Evolutionary conservation across 148 eudicot genomes (phyloP).

Genomic region (Amaranthus cruentus): DNA sequence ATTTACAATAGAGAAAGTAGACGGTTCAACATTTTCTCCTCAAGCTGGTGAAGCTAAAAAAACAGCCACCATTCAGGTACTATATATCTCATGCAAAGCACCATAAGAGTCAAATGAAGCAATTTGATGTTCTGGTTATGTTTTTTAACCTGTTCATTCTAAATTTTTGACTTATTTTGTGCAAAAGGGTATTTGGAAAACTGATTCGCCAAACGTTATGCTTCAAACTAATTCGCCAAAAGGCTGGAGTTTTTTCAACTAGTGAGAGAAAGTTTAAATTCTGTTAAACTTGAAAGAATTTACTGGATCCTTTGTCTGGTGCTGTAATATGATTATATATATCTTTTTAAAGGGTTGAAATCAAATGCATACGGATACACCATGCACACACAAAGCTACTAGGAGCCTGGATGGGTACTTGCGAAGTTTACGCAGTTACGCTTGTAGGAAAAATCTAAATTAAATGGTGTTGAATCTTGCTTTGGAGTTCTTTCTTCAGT

Average conservation of each 20-base stretch:
- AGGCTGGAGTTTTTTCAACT: not conserved
- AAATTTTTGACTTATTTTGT: too few relatives aligned
- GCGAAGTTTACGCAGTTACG: not conserved
- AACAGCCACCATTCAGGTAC: conserved; percentile 72
- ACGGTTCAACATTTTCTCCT: conserved; percentile 76
- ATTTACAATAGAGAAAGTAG: conserved; percentile 74
- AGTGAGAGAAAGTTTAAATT: not conserved
- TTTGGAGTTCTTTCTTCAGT: not conserved
- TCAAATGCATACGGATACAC: not conserved
- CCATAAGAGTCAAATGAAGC: not conserved
- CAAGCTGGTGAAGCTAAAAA: conserved; percentile 64
- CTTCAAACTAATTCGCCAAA: not conserved
- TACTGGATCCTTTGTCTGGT: not conserved
- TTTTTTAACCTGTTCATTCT: not conserved
- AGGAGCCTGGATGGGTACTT: not conserved
- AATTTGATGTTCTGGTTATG: not conserved
- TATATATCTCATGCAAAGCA: not conserved
- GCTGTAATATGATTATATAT: not conserved
- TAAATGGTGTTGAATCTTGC: not conserved
- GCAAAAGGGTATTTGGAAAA: too few relatives aligned
- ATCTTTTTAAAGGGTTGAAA: not conserved
- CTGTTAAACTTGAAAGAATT: not conserved
- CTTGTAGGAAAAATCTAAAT: not conserved
- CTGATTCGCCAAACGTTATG: not conserved
- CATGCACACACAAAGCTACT: not conserved